Evolutionary conservation across 495 filamentous ascomycete genomes (phyloP), one percentile per base, ranked within the genome.

Genomic region (Aspergillus affinis): DNA sequence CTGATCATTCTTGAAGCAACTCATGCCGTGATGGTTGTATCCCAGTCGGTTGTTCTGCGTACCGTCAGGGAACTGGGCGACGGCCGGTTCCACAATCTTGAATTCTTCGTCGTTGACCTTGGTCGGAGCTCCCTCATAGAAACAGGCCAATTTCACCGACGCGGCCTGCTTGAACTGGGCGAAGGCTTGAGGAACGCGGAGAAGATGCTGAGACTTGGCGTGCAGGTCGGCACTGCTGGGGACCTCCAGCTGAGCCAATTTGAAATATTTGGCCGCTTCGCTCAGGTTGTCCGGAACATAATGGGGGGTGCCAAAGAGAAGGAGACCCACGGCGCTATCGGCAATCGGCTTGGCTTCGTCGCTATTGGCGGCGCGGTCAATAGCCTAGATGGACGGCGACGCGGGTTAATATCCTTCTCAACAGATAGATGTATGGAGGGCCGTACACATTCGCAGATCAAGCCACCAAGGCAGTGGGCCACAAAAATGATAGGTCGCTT

Each of bases 61-160:
- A 0, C 15, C 55, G n/a, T 49, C 55, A n/a, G 55, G 46, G 21
- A 18, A 29, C 27, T 47, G 20, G 6, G 55, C 55, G 21, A 57
- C 27, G 23, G 45, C 46, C 55, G 32, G 20, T n/a, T 57, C 55
- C 1, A 57, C 55, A 27, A 57, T 57, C 55, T 57, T 57, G 45
- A 57, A 45, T 13, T 48, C 46, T 46, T 50, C 23, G 20, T 44
- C 55, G 26, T 49, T 23, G 44, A 49, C 23, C 21, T 23, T 18
- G 15, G 44, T 57, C 3, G 44, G 20, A 6, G 46, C 23, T 48
- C 54, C 54, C 19, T 48, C 55, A 29, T 57, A 57, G 55, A 49
- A 57, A 18, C 55, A 48, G 10, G 26, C 32, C 1, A 49, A 4
- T 19, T 57, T 47, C 45, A 57, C 55, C 27, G 45, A n/a, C 13